Percentiles rank a stretch among this genome's conserved stretches.
phyloP scores from a whole-genome alignment of 2,329 filamentous ascomycete species.

The Myriosclerotinia duriaeana region DNA sequence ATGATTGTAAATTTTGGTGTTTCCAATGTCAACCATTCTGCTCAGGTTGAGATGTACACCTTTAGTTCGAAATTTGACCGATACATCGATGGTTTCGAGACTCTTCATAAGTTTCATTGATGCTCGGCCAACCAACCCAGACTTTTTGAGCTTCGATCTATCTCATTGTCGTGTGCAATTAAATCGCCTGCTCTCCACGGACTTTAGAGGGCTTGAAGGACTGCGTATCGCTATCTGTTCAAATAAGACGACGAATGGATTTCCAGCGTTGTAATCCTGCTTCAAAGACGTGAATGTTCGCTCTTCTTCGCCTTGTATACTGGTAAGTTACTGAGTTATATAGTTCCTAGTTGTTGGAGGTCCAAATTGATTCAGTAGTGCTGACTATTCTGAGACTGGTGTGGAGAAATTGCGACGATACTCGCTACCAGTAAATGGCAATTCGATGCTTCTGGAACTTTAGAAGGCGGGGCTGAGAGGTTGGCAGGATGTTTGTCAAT shows the following conservation, averaged over 20 bases:
- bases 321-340: background rate
- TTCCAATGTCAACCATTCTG: background rate
- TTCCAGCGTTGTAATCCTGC: background rate
- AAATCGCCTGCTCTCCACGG: background rate
- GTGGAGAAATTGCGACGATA: constrained; percentile 10
- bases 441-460: background rate
- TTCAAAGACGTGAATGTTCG: background rate
- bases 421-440: constrained; percentile 7
- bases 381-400: background rate
- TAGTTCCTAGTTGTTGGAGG: background rate
- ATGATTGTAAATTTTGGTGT: background rate
- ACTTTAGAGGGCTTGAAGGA: background rate
- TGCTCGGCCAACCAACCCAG: background rate
- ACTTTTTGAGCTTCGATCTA: background rate
- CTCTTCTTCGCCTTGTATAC: background rate
- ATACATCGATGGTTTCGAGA: background rate
- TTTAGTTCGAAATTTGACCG: background rate
- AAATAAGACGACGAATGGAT: background rate
- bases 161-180: background rate
- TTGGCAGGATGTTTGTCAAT: background rate
- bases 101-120: background rate
- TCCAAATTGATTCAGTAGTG: background rate
- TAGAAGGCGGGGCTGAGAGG: constrained; percentile 5
- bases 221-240: background rate
- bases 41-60: background rate